phyloP scores from a whole-genome alignment of 345 rosid genomes.

The Acer yangbiense region DNA sequence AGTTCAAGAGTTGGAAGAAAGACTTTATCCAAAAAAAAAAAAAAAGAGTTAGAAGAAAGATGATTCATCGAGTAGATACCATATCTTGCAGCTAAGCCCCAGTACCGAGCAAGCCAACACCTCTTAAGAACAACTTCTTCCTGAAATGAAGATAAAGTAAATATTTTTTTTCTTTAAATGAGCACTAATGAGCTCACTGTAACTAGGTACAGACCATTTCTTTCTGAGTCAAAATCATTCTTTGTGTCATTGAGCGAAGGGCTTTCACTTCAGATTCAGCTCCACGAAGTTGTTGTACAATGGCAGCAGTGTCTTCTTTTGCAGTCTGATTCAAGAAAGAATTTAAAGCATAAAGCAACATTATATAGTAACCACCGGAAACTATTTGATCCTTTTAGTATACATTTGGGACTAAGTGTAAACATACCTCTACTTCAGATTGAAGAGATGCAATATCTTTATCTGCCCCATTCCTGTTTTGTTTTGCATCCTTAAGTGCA shows the following conservation, averaged over 20 bases:
- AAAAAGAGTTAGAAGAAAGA: background rate
- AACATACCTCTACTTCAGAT: constrained; percentile 75
- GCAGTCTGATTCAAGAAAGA: constrained; percentile 51
- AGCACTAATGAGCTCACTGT: background rate
- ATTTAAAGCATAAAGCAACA: constrained; percentile 11
- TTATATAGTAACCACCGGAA: background rate
- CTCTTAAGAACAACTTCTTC: constrained; percentile 99
- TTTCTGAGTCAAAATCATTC: constrained; percentile 95
- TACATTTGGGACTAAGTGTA: background rate
- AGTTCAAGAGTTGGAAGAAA: constrained; percentile 2
- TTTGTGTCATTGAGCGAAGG: constrained; percentile 85
- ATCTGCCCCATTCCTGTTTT: constrained; percentile 57
- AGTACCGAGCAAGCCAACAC: constrained; percentile 99
- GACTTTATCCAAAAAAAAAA: too few species aligned
- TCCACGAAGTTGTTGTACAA: constrained; percentile 61
- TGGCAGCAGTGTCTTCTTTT: constrained; percentile 61
- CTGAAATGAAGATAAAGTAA: constrained; percentile 49
- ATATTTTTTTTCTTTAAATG: constrained; percentile 9
- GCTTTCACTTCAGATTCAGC: constrained; percentile 86
- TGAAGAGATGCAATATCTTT: constrained; percentile 65
- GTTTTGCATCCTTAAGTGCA: constrained; percentile 83
- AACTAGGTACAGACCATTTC: constrained; percentile 81
- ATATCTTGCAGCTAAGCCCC: constrained; percentile 93
- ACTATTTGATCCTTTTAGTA: background rate
- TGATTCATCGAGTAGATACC: constrained; percentile 44